Conservation (phyloP, 2,329 filamentous ascomycete genomes). For the Trichothecium sympodiale region DNA sequence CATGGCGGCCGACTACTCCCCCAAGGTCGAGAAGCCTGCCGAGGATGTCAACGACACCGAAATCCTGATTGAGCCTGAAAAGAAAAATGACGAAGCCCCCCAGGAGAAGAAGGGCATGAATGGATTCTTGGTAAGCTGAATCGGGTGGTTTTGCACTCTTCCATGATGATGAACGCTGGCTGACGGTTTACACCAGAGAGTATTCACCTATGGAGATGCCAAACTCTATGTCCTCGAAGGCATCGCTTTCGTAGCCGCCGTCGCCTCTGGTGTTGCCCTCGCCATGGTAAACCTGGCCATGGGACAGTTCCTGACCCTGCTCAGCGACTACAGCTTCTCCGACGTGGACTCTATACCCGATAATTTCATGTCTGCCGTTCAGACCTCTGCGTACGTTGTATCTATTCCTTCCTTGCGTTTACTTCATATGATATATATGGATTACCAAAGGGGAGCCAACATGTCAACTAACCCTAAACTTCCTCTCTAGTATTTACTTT, state of each 20-base stretch:
- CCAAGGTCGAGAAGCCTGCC: slow-evolving; percentile 1
- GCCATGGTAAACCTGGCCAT: slow-evolving; percentile 17
- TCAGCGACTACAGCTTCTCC: slow-evolving; percentile 9
- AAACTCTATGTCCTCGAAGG: slow-evolving; percentile 13
- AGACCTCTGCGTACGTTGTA: neutral
- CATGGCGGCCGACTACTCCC: neutral
- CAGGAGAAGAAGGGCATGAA: neutral
- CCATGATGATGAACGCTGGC: neutral
- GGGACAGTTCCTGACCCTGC: slow-evolving; percentile 14
- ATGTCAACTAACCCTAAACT: neutral
- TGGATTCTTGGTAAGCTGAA: neutral
- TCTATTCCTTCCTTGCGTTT: too few relatives aligned
- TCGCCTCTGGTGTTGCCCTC: slow-evolving; percentile 14
- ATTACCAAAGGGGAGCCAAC: neutral
- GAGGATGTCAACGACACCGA: neutral
- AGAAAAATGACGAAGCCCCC: neutral
- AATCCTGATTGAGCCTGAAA: neutral
- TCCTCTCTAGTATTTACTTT: slow-evolving; percentile 12
- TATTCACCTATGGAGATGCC: slow-evolving; percentile 12
- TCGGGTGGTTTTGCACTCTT: neutral
- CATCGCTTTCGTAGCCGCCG: slow-evolving; percentile 12
- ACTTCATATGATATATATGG: too few relatives aligned
- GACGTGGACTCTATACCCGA: slow-evolving; percentile 5
- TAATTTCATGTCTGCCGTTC: slow-evolving; percentile 10
- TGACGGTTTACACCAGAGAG: slow-evolving; percentile 8